phyloP scores from a whole-genome alignment of 805 yeast species.

The Ogataea pignaliae region DNA sequence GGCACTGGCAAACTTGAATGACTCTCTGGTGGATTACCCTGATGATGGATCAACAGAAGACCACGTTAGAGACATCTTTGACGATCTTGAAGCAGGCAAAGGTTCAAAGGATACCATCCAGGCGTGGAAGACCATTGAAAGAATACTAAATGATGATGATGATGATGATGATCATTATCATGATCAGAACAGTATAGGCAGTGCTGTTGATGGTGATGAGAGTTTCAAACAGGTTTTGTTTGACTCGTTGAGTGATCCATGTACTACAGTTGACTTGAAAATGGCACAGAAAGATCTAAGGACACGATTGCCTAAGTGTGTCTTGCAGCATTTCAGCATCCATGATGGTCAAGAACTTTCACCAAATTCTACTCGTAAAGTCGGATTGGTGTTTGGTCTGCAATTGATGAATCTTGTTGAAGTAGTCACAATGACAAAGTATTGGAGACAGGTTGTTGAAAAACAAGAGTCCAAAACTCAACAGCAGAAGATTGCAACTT shows the following conservation, averaged over 20 bases:
- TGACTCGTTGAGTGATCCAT: conserved; percentile 54
- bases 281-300: conserved; percentile 78
- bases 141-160: conserved; percentile 45
- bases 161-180: conserved; percentile 63
- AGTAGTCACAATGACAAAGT: conserved; percentile 68
- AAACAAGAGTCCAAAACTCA: conserved; percentile 22
- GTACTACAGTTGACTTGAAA: conserved; percentile 65
- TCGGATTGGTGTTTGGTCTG: conserved; percentile 73
- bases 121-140: conserved; percentile 80
- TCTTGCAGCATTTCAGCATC: conserved; percentile 61
- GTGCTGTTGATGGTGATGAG: too few species aligned
- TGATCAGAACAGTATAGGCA: too few species aligned
- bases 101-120: conserved; percentile 72
- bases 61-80: conserved; percentile 28
- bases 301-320: conserved; percentile 67
- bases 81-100: conserved; percentile 34
- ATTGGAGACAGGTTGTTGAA: conserved; percentile 73
- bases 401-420: conserved; percentile 74
- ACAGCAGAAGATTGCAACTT: conserved; percentile 3
- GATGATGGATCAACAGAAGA: conserved; percentile 24
- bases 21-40: conserved; percentile 17
- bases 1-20: conserved; percentile 7
- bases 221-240: conserved; percentile 28
- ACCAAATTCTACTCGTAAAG: conserved; percentile 58
- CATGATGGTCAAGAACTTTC: conserved; percentile 87